These are phyloP conservation scores for Sungouiozyma intestinalis DNA, from an alignment of 805 yeast species.

Conservation along the genomic window DNA sequence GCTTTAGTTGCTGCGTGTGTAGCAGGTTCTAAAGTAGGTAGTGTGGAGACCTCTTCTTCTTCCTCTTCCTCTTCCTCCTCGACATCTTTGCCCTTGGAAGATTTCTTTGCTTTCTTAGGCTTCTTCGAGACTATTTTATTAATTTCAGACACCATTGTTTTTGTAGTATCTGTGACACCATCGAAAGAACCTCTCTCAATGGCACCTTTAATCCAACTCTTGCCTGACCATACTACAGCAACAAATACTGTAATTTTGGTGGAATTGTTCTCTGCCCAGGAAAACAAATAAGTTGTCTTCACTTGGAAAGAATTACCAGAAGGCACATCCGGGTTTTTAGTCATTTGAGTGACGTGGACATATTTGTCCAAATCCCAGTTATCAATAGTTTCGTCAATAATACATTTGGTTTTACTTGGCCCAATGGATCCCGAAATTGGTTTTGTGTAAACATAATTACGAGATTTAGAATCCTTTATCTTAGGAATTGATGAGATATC, in stretches of 20 bases:
- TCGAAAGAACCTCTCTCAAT: conserved; percentile 65
- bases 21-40: conserved; percentile 29
- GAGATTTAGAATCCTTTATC: conserved; percentile 27
- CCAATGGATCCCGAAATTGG: conserved; percentile 63
- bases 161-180: conserved; percentile 57
- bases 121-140: conserved; percentile 23
- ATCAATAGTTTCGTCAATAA: conserved; percentile 49
- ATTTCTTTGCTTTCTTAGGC: conserved; percentile 8
- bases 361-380: conserved; percentile 38
- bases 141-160: conserved; percentile 37
- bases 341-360: conserved; percentile 43
- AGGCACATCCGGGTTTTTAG: conserved; percentile 77
- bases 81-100: conserved; percentile 6
- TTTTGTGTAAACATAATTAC: conserved; percentile 49
- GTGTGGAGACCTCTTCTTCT: conserved; percentile 10
- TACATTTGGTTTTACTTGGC: conserved; percentile 64
- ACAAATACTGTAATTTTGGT: conserved; percentile 47
- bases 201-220: conserved; percentile 69
- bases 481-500: conserved; percentile 42
- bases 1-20: conserved; percentile 37
- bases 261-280: conserved; percentile 51
- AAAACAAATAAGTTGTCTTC: conserved; percentile 43
- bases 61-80: conserved; percentile 11
- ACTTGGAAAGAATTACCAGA: conserved; percentile 61
- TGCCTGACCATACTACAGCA: conserved; percentile 58